A percentile compares a stretch with the other conserved stretches of the same genome.
Evolutionary conservation across 441 rosid species (phyloP).

Genomic region (Populus trichocarpa): DNA sequence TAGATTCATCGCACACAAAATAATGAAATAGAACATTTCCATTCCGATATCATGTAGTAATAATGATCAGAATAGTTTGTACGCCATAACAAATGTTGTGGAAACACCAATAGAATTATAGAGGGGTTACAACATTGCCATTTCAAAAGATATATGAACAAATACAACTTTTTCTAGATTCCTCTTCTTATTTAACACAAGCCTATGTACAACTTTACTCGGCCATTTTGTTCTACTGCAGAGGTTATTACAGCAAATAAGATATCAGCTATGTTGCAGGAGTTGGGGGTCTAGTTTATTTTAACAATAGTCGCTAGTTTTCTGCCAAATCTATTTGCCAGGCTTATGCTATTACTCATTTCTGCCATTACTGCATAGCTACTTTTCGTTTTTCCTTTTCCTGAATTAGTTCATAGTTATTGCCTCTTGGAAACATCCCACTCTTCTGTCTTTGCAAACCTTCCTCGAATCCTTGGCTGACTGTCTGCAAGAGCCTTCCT

Average conservation of each 20-base stretch:
- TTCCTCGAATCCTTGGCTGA: slow-evolving; percentile 95
- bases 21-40: background rate
- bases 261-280: slow-evolving; percentile 16
- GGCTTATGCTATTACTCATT: background rate
- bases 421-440: slow-evolving; percentile 37
- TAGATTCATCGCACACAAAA: background rate
- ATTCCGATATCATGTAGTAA: background rate
- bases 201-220: slow-evolving; percentile 39
- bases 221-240: slow-evolving; percentile 10
- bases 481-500: slow-evolving; percentile 99
- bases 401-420: slow-evolving; percentile 22
- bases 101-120: background rate
- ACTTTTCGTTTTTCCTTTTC: slow-evolving; percentile 9
- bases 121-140: background rate
- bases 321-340: slow-evolving; percentile 16
- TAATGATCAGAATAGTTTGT: background rate
- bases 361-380: slow-evolving; percentile 16
- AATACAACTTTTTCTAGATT: slow-evolving; percentile 21
- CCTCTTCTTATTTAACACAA: slow-evolving; percentile 35
- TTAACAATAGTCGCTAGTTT: slow-evolving; percentile 21
- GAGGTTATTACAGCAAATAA: slow-evolving; percentile 27
- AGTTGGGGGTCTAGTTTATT: slow-evolving; percentile 16
- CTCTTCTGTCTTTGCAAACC: slow-evolving; percentile 66
- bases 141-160: slow-evolving; percentile 20
- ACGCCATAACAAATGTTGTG: background rate